These are phyloP conservation scores for Saturnispora mendoncae DNA, from an alignment of 805 yeast genomes.

Conservation along the genomic window DNA sequence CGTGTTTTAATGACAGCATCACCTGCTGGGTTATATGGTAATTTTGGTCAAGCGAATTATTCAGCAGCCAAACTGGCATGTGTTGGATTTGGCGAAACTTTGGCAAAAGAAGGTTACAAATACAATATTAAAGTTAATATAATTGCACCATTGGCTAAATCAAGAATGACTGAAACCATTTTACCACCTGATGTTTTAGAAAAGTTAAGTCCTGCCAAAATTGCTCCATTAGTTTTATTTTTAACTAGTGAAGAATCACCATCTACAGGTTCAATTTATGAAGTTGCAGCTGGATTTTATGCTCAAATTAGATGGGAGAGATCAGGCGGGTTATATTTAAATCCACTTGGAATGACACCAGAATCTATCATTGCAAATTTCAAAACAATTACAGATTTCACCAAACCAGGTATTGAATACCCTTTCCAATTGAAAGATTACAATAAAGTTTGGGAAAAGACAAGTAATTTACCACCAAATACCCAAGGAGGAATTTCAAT, in stretches of 20 bases:
- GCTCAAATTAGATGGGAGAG: conserved; percentile 95
- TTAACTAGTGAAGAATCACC: conserved; percentile 57
- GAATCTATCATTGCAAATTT: conserved; percentile 69
- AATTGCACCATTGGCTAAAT: conserved; percentile 91
- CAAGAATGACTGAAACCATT: conserved; percentile 90
- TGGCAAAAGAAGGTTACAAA: conserved; percentile 87
- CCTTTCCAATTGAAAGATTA: conserved; percentile 73
- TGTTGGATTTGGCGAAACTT: conserved; percentile 87
- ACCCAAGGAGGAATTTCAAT: conserved; percentile 41
- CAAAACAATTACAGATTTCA: conserved; percentile 54
- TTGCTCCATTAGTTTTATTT: conserved; percentile 85
- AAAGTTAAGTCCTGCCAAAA: conserved; percentile 73
- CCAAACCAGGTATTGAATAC: conserved; percentile 49
- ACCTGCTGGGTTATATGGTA: conserved; percentile 95
- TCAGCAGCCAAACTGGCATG: conserved; percentile 87
- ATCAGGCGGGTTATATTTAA: conserved; percentile 75
- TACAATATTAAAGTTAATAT: conserved; percentile 78
- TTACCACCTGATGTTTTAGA: conserved; percentile 80
- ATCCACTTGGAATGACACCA: conserved; percentile 71
- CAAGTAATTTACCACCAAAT: conserved; percentile 46
- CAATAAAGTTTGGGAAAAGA: conserved; percentile 44
- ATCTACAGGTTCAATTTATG: conserved; percentile 71
- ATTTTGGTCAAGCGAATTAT: conserved; percentile 94
- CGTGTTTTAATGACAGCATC: conserved; percentile 90
- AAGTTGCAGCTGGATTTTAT: conserved; percentile 90